Conservation (phyloP, 345 rosid species). For the Eucalyptus rudis region DNA sequence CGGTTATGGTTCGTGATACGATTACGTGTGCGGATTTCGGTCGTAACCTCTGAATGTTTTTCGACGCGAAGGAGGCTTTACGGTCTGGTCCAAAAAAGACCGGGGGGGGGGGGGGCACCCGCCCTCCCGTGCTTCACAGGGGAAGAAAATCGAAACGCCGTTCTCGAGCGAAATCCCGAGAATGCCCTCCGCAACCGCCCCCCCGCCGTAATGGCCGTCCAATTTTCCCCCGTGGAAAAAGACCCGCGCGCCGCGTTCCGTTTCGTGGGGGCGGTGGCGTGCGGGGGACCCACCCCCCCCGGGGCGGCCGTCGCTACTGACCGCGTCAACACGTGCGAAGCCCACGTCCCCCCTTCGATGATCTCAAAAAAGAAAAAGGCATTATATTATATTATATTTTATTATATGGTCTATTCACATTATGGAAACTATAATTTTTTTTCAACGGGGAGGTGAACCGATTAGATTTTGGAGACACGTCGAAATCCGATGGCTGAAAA, state of each 20-base stretch:
- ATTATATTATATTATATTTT: not conserved
- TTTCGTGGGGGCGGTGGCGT: not conserved
- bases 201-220: not conserved
- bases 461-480: not conserved
- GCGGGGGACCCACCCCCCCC: not conserved
- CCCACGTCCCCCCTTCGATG: not conserved
- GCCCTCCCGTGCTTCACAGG: not conserved
- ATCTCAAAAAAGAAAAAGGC: not conserved
- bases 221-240: not conserved
- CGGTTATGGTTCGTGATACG: not conserved
- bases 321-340: not conserved
- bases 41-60: not conserved
- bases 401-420: not conserved
- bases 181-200: not conserved
- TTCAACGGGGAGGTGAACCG: not conserved
- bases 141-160: not conserved
- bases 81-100: not conserved
- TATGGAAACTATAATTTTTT: not conserved
- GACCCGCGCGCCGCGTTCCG: not conserved
- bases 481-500: not conserved
- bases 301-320: not conserved
- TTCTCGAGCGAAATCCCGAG: not conserved
- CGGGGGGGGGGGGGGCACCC: not conserved
- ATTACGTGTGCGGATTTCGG: not conserved
- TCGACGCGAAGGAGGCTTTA: not conserved